A percentile compares a stretch with the other conserved stretches of the same genome.
Conservation (phyloP, 768 basidiomycete genomes). For the Galerina marginata region DNA sequence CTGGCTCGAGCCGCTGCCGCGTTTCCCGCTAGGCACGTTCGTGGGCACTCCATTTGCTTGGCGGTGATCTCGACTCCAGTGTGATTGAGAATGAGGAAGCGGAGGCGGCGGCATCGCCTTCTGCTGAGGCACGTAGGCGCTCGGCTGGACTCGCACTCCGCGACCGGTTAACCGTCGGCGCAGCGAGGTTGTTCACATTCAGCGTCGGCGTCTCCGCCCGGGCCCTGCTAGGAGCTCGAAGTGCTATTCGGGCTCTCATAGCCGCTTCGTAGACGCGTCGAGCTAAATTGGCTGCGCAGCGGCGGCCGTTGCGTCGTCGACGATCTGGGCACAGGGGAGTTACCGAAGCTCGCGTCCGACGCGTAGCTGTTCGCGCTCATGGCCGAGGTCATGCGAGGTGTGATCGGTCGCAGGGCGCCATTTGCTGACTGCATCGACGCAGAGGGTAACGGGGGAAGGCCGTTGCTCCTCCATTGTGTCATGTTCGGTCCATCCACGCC, state of each 20-base stretch:
- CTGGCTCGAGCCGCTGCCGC: conserved; percentile 85
- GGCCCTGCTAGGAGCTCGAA: conserved; percentile 27
- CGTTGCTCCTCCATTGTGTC: conserved; percentile 65
- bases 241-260: conserved; percentile 48
- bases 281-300: conserved; percentile 74
- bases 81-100: conserved; percentile 38
- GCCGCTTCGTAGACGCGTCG: conserved; percentile 57
- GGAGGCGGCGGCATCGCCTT: conserved; percentile 61
- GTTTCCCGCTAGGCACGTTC: conserved; percentile 59
- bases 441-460: conserved; percentile 43
- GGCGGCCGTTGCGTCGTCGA: conserved; percentile 42
- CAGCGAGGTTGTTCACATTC: conserved; percentile 28
- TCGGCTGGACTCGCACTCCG: conserved; percentile 84
- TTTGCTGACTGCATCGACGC: conserved; percentile 32
- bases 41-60: conserved; percentile 28
- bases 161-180: conserved; percentile 56
- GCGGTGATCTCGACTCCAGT: conserved; percentile 44
- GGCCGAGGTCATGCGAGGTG: conserved; percentile 53
- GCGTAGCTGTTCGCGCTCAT: conserved; percentile 47
- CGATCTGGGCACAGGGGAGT: conserved; percentile 31
- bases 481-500: conserved; percentile 67
- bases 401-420: conserved; percentile 42
- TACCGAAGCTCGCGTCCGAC: conserved; percentile 52
- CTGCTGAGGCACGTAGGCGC: conserved; percentile 67
- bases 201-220: conserved; percentile 40